Evolutionary conservation across 441 rosid genomes (phyloP), one percentile per base, ranked within the genome.

Genomic region (Populus trichocarpa): DNA sequence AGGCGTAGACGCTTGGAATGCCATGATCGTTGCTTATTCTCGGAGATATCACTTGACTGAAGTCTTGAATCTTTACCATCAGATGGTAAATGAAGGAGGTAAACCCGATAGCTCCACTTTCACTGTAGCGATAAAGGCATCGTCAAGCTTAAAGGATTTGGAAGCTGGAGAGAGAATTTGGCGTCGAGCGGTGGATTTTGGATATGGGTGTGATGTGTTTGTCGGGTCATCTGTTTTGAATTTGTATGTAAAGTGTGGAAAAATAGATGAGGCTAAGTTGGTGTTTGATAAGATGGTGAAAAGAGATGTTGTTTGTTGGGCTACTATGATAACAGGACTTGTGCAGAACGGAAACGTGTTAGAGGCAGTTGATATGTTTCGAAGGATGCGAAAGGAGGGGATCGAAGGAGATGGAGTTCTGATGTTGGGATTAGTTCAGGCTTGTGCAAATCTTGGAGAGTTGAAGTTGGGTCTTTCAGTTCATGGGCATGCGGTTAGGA

Each of bases 21-120:
- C 93, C 23, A 85, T 94, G 86, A 79, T 90, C 64, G 28, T 85
- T 23, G 90, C 86, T 4, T 88, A 84, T 85, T 90, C 95, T 69
- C 89, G 87, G 71, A 77, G 79, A 12, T 76, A 66, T 70, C 67
- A 14, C 33, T 85, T 91, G 28, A 22, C 32, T 6, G 87, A 87
- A 77, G 92, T 89, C 74, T 32, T 93, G 57, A 25, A 79, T 7
- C 84, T 90, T 61, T 90, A 88, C 78, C 81, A 78, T 73, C 78
- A 81, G 79, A 93, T 93, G 93, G 65, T 88, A 26, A 0, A 42
- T 35, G 93, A 88, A 79, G 84, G 84, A 53, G 75, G 81, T 65
- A 84, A 69, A 75, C 93, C 95, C 28, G 93, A 91, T 79, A 93
- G 95, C 88, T 88, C 96, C 6, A 91, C 85, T 46, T 90, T 90